Evolutionary conservation across 1,139 yeast species (phyloP).

Genomic region (Suhomyces anneliseae): DNA sequence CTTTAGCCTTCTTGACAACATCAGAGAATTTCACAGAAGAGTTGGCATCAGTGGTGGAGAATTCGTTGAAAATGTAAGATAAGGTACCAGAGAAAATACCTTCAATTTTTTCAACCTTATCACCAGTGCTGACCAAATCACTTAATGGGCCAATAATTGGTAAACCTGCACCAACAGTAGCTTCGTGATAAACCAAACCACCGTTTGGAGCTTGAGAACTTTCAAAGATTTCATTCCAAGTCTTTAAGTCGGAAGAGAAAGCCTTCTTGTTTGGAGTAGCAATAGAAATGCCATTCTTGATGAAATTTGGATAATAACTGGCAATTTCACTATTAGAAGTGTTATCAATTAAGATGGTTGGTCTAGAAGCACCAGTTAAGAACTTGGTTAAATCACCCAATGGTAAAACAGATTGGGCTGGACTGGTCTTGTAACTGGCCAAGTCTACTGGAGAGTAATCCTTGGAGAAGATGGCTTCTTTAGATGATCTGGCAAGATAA

Average conservation of each 20-base stretch:
- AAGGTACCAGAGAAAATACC: constrained; percentile 96
- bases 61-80: constrained; percentile 94
- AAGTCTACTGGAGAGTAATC: constrained; percentile 74
- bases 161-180: constrained; percentile 98
- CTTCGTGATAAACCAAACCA: constrained; percentile 93
- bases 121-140: constrained; percentile 90
- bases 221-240: constrained; percentile 76
- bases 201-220: constrained; percentile 52
- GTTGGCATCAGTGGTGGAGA: constrained; percentile 65
- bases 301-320: constrained; percentile 68
- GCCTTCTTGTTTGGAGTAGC: constrained; percentile 99
- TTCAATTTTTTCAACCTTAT: constrained; percentile 83
- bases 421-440: constrained; percentile 51
- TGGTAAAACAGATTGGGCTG: constrained; percentile 50
- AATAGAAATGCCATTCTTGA: constrained; percentile 78
- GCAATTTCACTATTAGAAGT: constrained; percentile 85
- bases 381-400: constrained; percentile 59
- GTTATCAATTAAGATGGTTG: constrained; percentile 87
- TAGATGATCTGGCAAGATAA: constrained; percentile 69
- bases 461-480: constrained; percentile 62
- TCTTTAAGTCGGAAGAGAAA: constrained; percentile 72
- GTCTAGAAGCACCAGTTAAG: constrained; percentile 65
- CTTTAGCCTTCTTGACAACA: constrained; percentile 82
- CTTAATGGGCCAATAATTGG: constrained; percentile 88
- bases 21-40: constrained; percentile 75